Evolutionary conservation across 2,329 filamentous ascomycete genomes (phyloP), one percentile per base, ranked within the genome.

Genomic region (Triangularia verruculosa): DNA sequence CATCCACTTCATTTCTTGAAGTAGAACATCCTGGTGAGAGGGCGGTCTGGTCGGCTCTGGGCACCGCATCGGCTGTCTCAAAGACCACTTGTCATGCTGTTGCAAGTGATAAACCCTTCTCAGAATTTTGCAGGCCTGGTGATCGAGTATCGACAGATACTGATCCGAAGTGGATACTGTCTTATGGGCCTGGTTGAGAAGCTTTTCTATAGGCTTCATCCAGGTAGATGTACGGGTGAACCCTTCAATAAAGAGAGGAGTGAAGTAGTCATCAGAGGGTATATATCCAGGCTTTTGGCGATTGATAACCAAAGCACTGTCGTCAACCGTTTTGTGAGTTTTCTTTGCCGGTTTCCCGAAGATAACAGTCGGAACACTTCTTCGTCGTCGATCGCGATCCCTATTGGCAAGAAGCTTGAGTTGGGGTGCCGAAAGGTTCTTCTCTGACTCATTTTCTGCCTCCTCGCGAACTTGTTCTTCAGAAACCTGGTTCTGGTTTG

Each of bases 1-100:
- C 92, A 99, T 96, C 94, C 94, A 98, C 75, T 93, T 96, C 85
- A 94, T 92, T 78, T 99, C 93, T 69, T 93, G 86, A 30, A 99
- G 79, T 61, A 98, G 76, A 59, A 94, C 84, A 77, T 99, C 95
- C 85, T 89, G 91, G 70, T 98, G 94, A 1, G 89, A 88, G 0
- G 86, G 83, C 17, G 89, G 89, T 39, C 92, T 86, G 3, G 86
- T 82, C 4, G 94, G 93, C 75, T 99, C 95, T 1, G 88, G 83
- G 43, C 88, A 91, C 62, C 93, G 89, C 73, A 96, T 92, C 52
- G 93, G 87, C 72, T 99, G 95, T 59, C 94, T 86, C 55, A 99
- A 77, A 4, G 93, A 95, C 94, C 95, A 98, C 71, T 94, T 90
- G 70, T 96, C 93, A 30, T 89, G 87, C 72, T 94, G 92, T 72